Percentiles rank a stretch among this genome's conserved stretches.
Conservation (phyloP, 768 basidiomycete species). For the Harrya chromipes region DNA sequence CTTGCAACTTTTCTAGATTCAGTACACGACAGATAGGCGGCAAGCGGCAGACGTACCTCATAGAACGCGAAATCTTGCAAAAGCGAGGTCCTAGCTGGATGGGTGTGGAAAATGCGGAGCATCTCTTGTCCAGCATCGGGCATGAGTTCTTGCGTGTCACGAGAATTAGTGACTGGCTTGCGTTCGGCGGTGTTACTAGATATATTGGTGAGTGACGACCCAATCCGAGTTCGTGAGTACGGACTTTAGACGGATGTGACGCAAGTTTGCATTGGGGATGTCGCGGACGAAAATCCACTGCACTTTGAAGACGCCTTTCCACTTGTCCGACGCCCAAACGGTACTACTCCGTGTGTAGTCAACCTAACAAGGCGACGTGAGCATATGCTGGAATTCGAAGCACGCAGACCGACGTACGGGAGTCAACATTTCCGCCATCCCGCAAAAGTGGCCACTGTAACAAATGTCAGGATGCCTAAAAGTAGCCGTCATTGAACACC, state of each 20-base stretch:
- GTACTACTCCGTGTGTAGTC: slow-evolving; percentile 94
- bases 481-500: slow-evolving; percentile 1
- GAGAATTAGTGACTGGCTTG: slow-evolving; percentile 97
- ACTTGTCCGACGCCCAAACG: slow-evolving; percentile 99
- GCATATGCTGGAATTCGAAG: neutral
- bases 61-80: slow-evolving; percentile 93
- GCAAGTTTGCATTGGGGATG: slow-evolving; percentile 83
- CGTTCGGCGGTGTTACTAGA: slow-evolving; percentile 93
- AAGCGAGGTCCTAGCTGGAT: slow-evolving; percentile 89
- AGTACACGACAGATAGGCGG: neutral
- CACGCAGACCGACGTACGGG: slow-evolving; percentile 49
- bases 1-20: slow-evolving; percentile 57
- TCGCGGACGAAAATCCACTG: slow-evolving; percentile 97
- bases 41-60: slow-evolving; percentile 50
- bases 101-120: slow-evolving; percentile 91
- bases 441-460: slow-evolving; percentile 90
- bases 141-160: slow-evolving; percentile 95
- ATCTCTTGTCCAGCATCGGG: slow-evolving; percentile 97
- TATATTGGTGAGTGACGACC: slow-evolving; percentile 11
- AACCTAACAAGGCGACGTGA: slow-evolving; percentile 43
- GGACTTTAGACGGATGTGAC: slow-evolving; percentile 87
- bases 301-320: slow-evolving; percentile 99
- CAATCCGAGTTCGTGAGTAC: slow-evolving; percentile 5
- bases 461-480: slow-evolving; percentile 8
- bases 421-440: slow-evolving; percentile 97